These are phyloP conservation scores for Botrytis porri DNA, from an alignment of 2,329 filamentous ascomycete genomes.

Conservation along the genomic window DNA sequence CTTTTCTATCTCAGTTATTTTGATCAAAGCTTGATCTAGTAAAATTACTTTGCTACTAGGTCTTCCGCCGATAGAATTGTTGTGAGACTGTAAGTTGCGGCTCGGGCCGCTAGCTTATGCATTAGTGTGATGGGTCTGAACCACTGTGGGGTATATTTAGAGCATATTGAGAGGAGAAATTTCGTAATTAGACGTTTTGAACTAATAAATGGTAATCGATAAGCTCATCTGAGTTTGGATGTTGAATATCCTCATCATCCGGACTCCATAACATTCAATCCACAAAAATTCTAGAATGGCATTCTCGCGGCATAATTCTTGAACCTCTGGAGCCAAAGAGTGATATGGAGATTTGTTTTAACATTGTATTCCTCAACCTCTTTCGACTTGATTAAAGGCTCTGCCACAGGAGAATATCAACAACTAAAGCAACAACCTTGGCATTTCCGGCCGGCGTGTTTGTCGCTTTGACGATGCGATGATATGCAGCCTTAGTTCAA, in stretches of 20 bases:
- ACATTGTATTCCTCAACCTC: not conserved
- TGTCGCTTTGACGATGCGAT: not conserved
- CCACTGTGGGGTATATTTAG: not conserved
- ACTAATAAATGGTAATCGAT: rapidly evolving
- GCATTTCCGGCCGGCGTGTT: not conserved
- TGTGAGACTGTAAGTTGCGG: not conserved
- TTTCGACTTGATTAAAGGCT: not conserved
- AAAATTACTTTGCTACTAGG: not conserved
- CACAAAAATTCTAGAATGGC: rapidly evolving
- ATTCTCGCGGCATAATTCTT: not conserved
- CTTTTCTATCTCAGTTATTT: not conserved
- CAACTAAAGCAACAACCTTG: no score
- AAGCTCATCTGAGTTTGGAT: not conserved
- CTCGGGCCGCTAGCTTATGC: not conserved
- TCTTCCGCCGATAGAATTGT: not conserved
- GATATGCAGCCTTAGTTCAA: not conserved
- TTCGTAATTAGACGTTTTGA: not conserved
- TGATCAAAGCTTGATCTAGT: not conserved
- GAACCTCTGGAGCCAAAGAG: not conserved
- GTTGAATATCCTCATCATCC: not conserved
- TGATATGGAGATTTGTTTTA: not conserved
- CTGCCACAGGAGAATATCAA: not conserved
- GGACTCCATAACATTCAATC: not conserved
- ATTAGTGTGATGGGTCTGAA: not conserved
- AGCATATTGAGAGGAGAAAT: not conserved